Base-by-base conservation (phyloP, 192 early-diverging fungal species). In the Chytriomyces sp. region DNA sequence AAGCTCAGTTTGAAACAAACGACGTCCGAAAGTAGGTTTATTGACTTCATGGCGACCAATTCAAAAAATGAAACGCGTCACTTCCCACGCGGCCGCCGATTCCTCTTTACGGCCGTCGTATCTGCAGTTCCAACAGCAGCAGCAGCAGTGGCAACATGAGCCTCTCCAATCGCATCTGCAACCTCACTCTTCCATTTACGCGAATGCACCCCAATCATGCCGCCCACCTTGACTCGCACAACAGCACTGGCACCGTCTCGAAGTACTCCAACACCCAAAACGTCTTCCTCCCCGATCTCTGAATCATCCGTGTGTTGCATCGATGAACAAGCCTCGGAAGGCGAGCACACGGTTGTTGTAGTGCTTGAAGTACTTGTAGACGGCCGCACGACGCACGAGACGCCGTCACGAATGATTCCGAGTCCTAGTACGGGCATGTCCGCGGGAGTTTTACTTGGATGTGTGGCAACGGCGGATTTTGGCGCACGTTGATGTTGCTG, bases 131-230 rank as follows among this genome's bases (percentile, higher is more conserved):
- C 63, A 23, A 1, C n/a, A 64, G 28, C 13, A 64, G 63, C n/a
- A 13, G 63, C 13, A 64, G 64, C 45, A 49, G 7, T 13, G 20
- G n/a, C 64, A 64, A 23, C 64, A 64, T 26, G n/a, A 43, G n/a
- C 64, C 18, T 26, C 67, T 6, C 46, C 18, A 48, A 9, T 45
- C 4, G 18, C 47, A 28, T 70, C 50, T 5, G 2, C 49, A 5
- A 57, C 69, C 8, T 70, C 69, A 59, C 49, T 53, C 53, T 70
- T 60, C 69, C 69, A 70, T 57, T 57, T 50, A 13, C 69, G 69
- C 8, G 49, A 47, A 70, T 53, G 16, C 69, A 20, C 26, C 35
- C 69, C 69, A 9, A 70, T 50, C 47, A 70, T 50, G 10, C 69
- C 69, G 8, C 69, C 69, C 20, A 70, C 69, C 50, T 26, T 5